Evolutionary conservation across 352 stramenopile species (phyloP).

Genomic region (Detonula confervacea): DNA sequence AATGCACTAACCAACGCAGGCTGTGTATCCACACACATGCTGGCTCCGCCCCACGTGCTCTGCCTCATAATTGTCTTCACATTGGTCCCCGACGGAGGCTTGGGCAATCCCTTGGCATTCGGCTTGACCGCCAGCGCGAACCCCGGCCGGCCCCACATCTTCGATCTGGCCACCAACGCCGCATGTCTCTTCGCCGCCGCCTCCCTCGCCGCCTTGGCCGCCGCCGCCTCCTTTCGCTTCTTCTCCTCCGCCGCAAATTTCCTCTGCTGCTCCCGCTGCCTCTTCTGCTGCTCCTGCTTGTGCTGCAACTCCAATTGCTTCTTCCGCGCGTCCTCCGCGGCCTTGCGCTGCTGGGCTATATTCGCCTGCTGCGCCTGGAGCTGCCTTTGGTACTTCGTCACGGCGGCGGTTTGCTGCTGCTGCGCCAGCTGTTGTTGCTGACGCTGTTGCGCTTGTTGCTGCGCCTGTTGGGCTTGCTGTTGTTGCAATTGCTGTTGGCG

Average conservation of each 20-base stretch:
- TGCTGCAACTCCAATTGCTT: conserved; percentile 28
- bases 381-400: conserved; percentile 13
- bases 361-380: conserved; percentile 30
- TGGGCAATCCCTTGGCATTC: conserved; percentile 32
- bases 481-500: conserved; percentile 17
- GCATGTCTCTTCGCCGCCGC: conserved; percentile 14
- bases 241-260: conserved; percentile 19
- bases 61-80: conserved; percentile 19
- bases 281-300: conserved; percentile 20
- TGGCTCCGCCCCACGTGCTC: conserved; percentile 37
- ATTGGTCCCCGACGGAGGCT: conserved; percentile 8
- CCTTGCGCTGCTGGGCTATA: conserved; percentile 32
- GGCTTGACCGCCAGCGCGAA: conserved; percentile 46
- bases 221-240: conserved; percentile 17
- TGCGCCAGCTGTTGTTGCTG: conserved; percentile 2
- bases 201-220: conserved; percentile 1
- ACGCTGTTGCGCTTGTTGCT: conserved; percentile 23
- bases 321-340: conserved; percentile 21
- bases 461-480: conserved; percentile 13
- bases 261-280: conserved; percentile 20
- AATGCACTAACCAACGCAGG: conserved; percentile 40
- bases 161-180: conserved; percentile 36
- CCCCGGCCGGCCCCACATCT: conserved; percentile 44
- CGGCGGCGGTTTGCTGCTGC: not conserved
- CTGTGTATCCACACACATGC: conserved; percentile 31